phyloP scores from a whole-genome alignment of 2,329 filamentous ascomycete species.

The Aspergillus fumigatiaffinis region DNA sequence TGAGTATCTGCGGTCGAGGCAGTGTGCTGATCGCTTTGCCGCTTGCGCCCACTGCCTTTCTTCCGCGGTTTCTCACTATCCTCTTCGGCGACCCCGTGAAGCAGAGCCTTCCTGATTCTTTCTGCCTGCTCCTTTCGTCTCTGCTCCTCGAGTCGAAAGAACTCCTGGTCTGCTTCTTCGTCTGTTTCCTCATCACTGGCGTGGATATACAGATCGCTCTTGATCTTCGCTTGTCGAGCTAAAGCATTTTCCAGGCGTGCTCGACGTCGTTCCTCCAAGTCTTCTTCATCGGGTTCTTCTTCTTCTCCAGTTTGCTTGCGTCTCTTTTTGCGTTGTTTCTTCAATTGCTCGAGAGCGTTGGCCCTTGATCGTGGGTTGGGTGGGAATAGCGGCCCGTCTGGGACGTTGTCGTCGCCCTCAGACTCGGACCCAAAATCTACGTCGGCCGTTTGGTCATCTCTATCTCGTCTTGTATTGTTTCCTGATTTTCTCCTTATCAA shows the following conservation, averaged over 20 bases:
- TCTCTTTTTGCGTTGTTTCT: conserved; percentile 56
- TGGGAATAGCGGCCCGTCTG: conserved; percentile 63
- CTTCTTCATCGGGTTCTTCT: conserved; percentile 59
- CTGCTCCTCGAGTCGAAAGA: conserved; percentile 72
- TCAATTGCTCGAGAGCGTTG: conserved; percentile 55
- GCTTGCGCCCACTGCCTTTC: conserved; percentile 25
- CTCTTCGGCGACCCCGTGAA: conserved; percentile 34
- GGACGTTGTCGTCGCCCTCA: conserved; percentile 57
- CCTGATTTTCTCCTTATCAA: conserved; percentile 68
- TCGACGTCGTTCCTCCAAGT: conserved; percentile 55
- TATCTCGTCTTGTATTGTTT: conserved; percentile 35
- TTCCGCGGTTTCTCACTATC: conserved; percentile 24
- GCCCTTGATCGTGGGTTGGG: conserved; percentile 45
- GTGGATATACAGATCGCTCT: conserved; percentile 76
- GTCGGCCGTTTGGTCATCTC: conserved; percentile 36
- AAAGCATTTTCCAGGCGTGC: conserved; percentile 63
- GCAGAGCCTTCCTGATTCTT: conserved; percentile 48
- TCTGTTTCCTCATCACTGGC: conserved; percentile 89
- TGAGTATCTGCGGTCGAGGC: conserved; percentile 16
- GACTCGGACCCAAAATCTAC: conserved; percentile 68
- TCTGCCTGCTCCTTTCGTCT: conserved; percentile 56
- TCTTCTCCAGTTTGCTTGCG: conserved; percentile 44
- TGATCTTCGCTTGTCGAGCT: conserved; percentile 76
- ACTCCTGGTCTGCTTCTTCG: conserved; percentile 65
- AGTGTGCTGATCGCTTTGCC: conserved; percentile 24